phyloP scores from a whole-genome alignment of 2,329 filamentous ascomycete genomes.

The Hymenoscyphus scutula region DNA sequence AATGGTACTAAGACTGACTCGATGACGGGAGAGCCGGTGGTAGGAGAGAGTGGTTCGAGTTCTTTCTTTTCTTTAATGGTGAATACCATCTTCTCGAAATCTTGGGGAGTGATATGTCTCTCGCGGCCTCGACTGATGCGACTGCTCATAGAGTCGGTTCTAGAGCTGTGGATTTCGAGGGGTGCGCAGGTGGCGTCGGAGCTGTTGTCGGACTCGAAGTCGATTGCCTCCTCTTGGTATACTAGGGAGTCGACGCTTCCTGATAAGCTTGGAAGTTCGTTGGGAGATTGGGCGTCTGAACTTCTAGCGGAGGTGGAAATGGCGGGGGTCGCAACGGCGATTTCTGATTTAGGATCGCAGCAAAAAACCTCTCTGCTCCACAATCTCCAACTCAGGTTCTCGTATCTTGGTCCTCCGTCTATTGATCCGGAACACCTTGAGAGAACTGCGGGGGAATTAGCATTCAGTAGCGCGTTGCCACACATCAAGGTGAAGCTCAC shows the following conservation, averaged over 20 bases:
- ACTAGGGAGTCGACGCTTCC: conserved; percentile 72
- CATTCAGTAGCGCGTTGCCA: neutral
- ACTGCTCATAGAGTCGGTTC: conserved; percentile 69
- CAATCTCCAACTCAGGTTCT: conserved; percentile 93
- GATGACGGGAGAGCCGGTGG: conserved; percentile 33
- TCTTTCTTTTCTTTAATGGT: conserved; percentile 83
- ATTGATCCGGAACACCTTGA: conserved; percentile 92
- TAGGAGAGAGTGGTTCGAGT: conserved; percentile 54
- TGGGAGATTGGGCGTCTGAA: conserved; percentile 40
- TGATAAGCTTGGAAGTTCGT: conserved; percentile 70
- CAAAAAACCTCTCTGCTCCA: conserved; percentile 95
- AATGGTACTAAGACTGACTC: conserved; percentile 41
- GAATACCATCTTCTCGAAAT: conserved; percentile 90
- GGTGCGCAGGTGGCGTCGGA: conserved; percentile 50
- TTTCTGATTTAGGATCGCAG: conserved; percentile 63
- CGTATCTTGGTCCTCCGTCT: conserved; percentile 85
- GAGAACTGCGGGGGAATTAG: conserved; percentile 61
- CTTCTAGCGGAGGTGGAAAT: conserved; percentile 37
- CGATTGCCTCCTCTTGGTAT: conserved; percentile 61
- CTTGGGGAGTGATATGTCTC: conserved; percentile 88
- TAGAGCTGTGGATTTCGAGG: conserved; percentile 63
- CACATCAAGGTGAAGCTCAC: conserved; percentile 50
- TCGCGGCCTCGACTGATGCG: conserved; percentile 68
- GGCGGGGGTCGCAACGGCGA: conserved; percentile 44
- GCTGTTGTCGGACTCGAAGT: conserved; percentile 45